Evolutionary conservation across 2,329 filamentous ascomycete species (phyloP).

Genomic region (Paraphaeosphaeria sporulosa): DNA sequence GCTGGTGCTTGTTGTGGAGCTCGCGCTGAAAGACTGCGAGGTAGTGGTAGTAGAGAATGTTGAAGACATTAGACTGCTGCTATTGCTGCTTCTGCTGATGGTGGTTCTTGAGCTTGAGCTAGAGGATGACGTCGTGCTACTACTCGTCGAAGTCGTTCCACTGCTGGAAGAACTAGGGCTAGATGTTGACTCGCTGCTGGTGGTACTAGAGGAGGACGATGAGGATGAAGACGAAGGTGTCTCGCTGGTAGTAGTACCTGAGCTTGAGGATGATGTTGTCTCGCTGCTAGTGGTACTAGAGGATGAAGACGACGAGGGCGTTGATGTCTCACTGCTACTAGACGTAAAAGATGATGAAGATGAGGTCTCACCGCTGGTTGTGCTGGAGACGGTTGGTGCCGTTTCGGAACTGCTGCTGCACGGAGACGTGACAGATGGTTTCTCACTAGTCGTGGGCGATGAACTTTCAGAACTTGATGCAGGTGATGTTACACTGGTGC

Average conservation of each 20-base stretch:
- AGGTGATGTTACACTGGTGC: not conserved
- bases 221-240: too few relatives aligned
- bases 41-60: conserved; percentile 3
- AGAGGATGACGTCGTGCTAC: not conserved
- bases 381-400: not conserved
- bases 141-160: conserved; percentile 1
- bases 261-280: not conserved
- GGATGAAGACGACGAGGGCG: not conserved
- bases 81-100: conserved; percentile 7
- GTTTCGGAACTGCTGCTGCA: too few relatives aligned
- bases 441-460: not conserved
- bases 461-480: not conserved
- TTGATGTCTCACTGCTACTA: conserved; percentile 4
- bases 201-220: too few relatives aligned
- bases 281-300: conserved; percentile 9
- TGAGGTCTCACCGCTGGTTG: conserved; percentile 3
- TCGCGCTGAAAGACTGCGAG: conserved; percentile 9
- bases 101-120: conserved; percentile 5
- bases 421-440: conserved; percentile 2
- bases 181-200: too few relatives aligned
- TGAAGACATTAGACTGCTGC: conserved; percentile 2
- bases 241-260: too few relatives aligned
- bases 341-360: not conserved
- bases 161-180: conserved; percentile 8
- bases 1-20: conserved; percentile 7